Conservation (phyloP, 495 filamentous ascomycete species). For the Lasiosphaeriaceae sp. region DNA sequence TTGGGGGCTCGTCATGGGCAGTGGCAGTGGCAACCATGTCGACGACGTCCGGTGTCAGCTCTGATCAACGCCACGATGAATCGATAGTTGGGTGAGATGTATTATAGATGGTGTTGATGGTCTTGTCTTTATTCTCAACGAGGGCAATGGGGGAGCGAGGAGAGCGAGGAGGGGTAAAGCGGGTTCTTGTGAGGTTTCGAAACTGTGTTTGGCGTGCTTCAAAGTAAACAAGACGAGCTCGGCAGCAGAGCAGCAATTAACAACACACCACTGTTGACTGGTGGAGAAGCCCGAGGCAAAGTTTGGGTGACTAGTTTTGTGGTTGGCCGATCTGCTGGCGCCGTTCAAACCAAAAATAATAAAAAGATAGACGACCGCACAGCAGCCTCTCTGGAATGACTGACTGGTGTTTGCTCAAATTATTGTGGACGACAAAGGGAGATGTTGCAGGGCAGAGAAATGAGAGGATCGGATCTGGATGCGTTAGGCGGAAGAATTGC, state of each 20-base stretch:
- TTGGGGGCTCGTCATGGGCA: conserved; percentile 29
- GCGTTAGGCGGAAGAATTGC: conserved; percentile 29
- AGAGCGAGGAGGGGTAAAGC: neutral
- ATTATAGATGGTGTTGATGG: neutral
- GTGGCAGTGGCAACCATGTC: conserved; percentile 30
- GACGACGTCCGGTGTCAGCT: conserved; percentile 1
- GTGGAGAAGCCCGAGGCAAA: neutral
- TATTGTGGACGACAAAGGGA: conserved; percentile 5
- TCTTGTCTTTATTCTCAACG: neutral
- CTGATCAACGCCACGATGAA: neutral
- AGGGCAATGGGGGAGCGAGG: neutral
- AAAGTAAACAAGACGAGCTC: neutral
- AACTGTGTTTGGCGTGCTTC: neutral
- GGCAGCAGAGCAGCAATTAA: neutral
- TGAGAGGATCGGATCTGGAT: conserved; percentile 15
- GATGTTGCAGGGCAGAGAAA: conserved; percentile 18
- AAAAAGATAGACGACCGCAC: neutral
- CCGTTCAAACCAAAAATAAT: neutral
- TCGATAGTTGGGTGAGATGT: neutral
- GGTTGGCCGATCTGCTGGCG: neutral
- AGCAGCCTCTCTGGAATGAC: conserved; percentile 5
- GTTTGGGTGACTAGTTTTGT: neutral
- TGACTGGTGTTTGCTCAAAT: neutral
- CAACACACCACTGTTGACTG: neutral
- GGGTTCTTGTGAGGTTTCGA: neutral